Base-by-base conservation (phyloP, 371 early-diverging fungal species). In the Mortierella sp. region DNA sequence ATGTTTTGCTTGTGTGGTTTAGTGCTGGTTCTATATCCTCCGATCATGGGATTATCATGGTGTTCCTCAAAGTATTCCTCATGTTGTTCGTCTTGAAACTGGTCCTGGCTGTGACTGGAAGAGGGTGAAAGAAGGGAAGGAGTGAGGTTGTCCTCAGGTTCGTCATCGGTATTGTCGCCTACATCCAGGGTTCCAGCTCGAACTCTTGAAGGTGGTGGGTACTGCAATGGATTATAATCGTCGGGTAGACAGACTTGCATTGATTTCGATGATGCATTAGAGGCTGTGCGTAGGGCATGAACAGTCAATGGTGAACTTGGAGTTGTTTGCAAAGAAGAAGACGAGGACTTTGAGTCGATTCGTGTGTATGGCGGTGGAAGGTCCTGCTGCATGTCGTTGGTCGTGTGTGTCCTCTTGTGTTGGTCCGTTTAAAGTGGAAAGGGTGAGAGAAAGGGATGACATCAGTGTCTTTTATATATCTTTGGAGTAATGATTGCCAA, bases 171-270 rank as follows among this genome's bases (percentile, higher is more conserved):
- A 22, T 60, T 26, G 13, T 60, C 40, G 0, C 12, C 70, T 32
- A 35, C 64, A 9, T 78, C 79, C 17, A n/a, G 57, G 47, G 61
- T 61, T 12, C 75, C 72, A 1, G 68, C 70, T 1, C 75, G 70
- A 51, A 74, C 72, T 32, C 81, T 71, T 13, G 81, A 80, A 26
- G 81, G 81, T 9, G 81, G 81, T 5, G 81, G 81, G 62, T 80
- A 80, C 22, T 74, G 81, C 7, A 80, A 72, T 4, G 81, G 81
- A 37, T 74, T 75, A 59, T 80, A 80, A 59, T 80, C 68, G 9
- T 80, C 81, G 22, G 81, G 81, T 9, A 75, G 57, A 42, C 26
- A 80, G 43, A 15, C 63, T 29, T 22, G 53, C 40, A 9, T 53
- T 15, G 45, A 45, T 45, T 45, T 67, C 29, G 76, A 67, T 2